These are phyloP conservation scores for Ampelocalamus luodianensis DNA, from an alignment of 176 grass and related monocot genomes.

Conservation along the genomic window DNA sequence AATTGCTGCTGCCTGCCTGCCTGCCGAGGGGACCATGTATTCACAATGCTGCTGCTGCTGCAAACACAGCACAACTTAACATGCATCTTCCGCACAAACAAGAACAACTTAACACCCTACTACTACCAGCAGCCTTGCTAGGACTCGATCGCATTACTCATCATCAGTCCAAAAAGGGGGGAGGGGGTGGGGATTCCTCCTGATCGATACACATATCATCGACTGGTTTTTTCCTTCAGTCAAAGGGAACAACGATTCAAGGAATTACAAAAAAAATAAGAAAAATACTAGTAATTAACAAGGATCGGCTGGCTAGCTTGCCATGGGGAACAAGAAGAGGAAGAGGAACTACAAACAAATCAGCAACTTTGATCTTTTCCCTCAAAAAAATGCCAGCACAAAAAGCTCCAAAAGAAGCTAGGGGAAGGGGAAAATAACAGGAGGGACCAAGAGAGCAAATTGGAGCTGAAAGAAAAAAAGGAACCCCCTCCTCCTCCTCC, in stretches of 20 bases:
- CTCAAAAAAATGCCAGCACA: background rate
- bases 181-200: background rate
- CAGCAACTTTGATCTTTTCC: background rate
- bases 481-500: too few species aligned
- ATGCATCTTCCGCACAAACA: background rate
- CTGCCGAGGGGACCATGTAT: background rate
- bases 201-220: background rate
- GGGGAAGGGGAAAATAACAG: background rate
- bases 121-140: background rate
- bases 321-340: too few species aligned
- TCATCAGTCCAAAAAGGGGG: background rate
- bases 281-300: background rate
- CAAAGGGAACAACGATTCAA: background rate
- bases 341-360: background rate
- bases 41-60: background rate
- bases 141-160: background rate
- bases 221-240: background rate
- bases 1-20: background rate
- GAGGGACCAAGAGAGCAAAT: background rate
- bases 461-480: background rate
- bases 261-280: background rate
- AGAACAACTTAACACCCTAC: background rate
- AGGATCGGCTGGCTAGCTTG: background rate
- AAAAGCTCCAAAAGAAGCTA: background rate
- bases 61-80: background rate